A percentile compares a stretch with the other conserved stretches of the same genome.
These are phyloP conservation scores for Gaultheria prostrata DNA, from an alignment of 148 eudicot species.

Conservation along the genomic window DNA sequence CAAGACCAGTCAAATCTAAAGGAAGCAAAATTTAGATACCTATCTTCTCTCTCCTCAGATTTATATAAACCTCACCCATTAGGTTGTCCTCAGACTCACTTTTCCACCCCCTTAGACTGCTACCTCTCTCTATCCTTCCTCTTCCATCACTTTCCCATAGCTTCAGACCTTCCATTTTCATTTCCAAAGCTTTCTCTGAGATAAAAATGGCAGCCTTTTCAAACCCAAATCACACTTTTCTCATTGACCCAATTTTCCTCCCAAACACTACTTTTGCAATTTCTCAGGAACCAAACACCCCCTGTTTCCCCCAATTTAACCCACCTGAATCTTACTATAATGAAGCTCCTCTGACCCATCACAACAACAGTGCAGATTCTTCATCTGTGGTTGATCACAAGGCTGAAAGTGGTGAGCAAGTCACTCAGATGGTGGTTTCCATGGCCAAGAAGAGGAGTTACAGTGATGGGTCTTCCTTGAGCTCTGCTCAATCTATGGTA, in stretches of 20 bases:
- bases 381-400: slow-evolving; percentile 36
- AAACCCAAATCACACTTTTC: slow-evolving; percentile 24
- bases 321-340: not conserved
- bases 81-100: not conserved
- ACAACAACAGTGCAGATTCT: slow-evolving; percentile 35
- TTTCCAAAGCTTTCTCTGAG: not conserved
- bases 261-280: slow-evolving; percentile 7
- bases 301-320: slow-evolving; percentile 18
- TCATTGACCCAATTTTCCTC: slow-evolving; percentile 17
- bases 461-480: slow-evolving; percentile 30
- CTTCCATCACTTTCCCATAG: slow-evolving; percentile 5
- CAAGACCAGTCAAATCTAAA: slow-evolving; percentile 5
- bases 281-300: slow-evolving; percentile 11
- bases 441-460: slow-evolving; percentile 38
- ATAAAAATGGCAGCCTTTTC: slow-evolving; percentile 32
- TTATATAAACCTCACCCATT: slow-evolving; percentile 7
- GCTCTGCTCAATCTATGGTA: slow-evolving; percentile 50
- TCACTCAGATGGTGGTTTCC: slow-evolving; percentile 14
- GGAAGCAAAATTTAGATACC: not conserved
- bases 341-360: slow-evolving; percentile 21
- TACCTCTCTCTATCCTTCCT: not conserved
- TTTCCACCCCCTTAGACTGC: not conserved
- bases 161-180: not conserved
- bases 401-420: slow-evolving; percentile 29
- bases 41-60: not conserved